Percentiles rank a stretch among this genome's conserved stretches.
phyloP scores from a whole-genome alignment of 78 protist species.

The Emiliania huxleyi region DNA sequence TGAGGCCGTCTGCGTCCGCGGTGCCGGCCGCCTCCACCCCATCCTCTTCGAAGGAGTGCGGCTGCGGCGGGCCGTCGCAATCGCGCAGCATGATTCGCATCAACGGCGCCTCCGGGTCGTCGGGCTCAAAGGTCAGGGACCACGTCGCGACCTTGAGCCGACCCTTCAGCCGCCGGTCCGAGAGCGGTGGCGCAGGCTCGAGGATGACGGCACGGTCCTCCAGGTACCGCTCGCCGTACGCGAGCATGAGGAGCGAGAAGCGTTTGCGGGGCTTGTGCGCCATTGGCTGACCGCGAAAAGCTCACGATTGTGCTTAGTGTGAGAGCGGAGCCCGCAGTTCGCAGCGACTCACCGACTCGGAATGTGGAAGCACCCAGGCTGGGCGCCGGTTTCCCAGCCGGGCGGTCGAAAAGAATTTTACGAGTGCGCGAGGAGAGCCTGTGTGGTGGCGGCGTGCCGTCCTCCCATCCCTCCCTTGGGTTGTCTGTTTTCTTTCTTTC shows the following conservation, averaged over 20 bases:
- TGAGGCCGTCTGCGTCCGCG: background rate
- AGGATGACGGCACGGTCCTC: background rate
- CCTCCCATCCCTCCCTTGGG: too few relatives aligned
- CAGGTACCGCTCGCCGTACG: background rate
- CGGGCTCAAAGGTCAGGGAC: conserved; percentile 6
- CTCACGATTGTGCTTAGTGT: too few relatives aligned
- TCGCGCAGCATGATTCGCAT: background rate
- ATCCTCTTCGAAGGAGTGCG: background rate
- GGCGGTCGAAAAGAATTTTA: too few relatives aligned
- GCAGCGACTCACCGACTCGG: too few relatives aligned
- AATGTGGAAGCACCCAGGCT: too few relatives aligned
- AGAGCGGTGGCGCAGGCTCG: background rate
- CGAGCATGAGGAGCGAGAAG: background rate
- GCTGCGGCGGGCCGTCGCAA: background rate
- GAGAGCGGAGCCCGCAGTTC: too few relatives aligned
- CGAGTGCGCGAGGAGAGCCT: too few relatives aligned
- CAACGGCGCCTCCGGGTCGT: background rate
- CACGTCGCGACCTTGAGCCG: background rate
- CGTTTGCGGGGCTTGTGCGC: too few relatives aligned
- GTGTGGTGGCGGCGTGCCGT: too few relatives aligned
- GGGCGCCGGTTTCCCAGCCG: too few relatives aligned
- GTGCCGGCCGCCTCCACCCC: background rate
- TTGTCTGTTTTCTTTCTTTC: too few relatives aligned
- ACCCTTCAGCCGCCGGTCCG: background rate
- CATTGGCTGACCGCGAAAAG: too few relatives aligned